Conservation (phyloP, 2,329 filamentous ascomycete genomes). For the Neonectria coccinea region DNA sequence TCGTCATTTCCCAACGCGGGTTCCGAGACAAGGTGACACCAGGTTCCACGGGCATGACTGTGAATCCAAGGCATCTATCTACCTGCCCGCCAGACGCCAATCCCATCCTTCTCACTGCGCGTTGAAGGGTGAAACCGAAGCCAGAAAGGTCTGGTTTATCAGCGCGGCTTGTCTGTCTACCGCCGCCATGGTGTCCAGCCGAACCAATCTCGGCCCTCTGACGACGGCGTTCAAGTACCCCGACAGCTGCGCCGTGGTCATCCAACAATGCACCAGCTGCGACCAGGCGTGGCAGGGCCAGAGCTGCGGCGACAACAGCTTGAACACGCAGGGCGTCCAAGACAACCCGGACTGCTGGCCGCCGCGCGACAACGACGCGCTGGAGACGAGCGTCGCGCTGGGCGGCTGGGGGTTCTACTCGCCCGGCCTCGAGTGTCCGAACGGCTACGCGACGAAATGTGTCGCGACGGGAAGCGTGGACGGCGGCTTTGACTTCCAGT, state of each 20-base stretch:
- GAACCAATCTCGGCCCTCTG: constrained; percentile 42
- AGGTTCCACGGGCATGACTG: no score
- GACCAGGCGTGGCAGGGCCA: constrained; percentile 43
- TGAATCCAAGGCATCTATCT: no score
- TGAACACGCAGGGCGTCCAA: constrained; percentile 28
- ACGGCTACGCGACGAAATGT: constrained; percentile 49
- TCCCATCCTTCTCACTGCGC: no score
- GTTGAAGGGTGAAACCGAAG: no score
- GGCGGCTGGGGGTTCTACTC: constrained; percentile 53
- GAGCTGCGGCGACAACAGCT: constrained; percentile 30
- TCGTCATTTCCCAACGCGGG: no score
- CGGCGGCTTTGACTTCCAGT: constrained; percentile 45
- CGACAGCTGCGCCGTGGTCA: constrained; percentile 33
- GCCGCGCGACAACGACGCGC: constrained; percentile 26
- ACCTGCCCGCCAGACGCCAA: no score
- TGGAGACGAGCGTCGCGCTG: constrained; percentile 34
- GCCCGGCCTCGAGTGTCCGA: constrained; percentile 49
- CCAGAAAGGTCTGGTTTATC: no score
- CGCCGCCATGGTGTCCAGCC: constrained; percentile 13
- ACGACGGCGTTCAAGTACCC: constrained; percentile 41
- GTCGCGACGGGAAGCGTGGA: constrained; percentile 43
- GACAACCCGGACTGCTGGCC: constrained; percentile 50
- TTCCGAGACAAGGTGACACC: no score
- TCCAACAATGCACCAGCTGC: constrained; percentile 40
- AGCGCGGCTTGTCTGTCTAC: not conserved